Base-by-base conservation (phyloP, 257 asterid species). In the Rubia yunnanensis region DNA sequence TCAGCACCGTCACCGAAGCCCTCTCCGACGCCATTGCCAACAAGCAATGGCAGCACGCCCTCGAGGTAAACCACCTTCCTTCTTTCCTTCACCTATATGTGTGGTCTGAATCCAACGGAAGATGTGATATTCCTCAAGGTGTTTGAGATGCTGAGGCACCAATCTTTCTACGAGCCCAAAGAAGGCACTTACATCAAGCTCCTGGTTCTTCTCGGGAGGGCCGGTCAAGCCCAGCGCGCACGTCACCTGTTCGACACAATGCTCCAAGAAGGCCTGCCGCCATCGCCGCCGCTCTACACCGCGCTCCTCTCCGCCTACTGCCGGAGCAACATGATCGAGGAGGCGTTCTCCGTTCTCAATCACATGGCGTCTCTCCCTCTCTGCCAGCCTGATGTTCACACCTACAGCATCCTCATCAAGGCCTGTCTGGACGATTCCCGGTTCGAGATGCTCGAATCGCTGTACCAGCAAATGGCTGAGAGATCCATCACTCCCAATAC, bases 121-220 rank as follows among this genome's bases (percentile, higher is more conserved):
- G 8, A 0, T 31, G 6, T 59, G 34, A 17, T 32, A n/a, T 7
- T 9, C 36, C 22, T 38, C 18, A 38, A 92, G 97, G 95, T 92
- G 46, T 87, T 92, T 80, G 96, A 80, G 82, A 87, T 89, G 97
- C 77, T 92, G 27, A 89, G 69, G 81, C 70, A 65, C 65, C 98
- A 89, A 67, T 80, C 88, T 13, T 92, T 89, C 76, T 92, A 89
- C 79, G 85, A 77, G 26, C 96, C 96, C 6, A 92, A 87, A 73
- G 96, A 89, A 74, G 96, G 95, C 50, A 84, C 98, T n/a, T 89
- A 87, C 72, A 82, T 92, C 96, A 87, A 75, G 82, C 87, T 92
- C 61, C 79, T 89, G 18, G 95, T 85, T 70, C 98, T 92, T 74
- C 97, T 92, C 5, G 97, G 97, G 44, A 87, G 77, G 78, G 78